Percentiles rank a stretch among this genome's conserved stretches.
These are phyloP conservation scores for Tricholoma matsutake DNA, from an alignment of 768 basidiomycete genomes.

Conservation along the genomic window DNA sequence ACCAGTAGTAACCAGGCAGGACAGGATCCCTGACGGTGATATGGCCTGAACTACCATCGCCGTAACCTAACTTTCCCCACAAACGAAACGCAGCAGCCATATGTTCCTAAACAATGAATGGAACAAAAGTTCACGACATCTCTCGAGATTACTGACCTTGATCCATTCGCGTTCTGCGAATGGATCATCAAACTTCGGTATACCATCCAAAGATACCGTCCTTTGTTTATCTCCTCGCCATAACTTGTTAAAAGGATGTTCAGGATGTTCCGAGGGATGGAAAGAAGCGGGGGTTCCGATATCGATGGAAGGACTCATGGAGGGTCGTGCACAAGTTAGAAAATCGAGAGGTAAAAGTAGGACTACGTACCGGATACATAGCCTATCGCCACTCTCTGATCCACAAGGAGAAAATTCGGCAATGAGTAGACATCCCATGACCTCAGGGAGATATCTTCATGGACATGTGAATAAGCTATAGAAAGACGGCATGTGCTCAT, in stretches of 20 bases:
- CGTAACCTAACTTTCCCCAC: conserved; percentile 41
- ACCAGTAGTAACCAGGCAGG: conserved; percentile 26
- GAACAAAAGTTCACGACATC: too few relatives aligned
- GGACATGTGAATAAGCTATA: too few relatives aligned
- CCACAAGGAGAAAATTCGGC: too few relatives aligned
- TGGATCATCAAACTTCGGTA: conserved; percentile 21
- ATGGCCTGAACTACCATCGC: conserved; percentile 48
- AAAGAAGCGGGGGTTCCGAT: not conserved
- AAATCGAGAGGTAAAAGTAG: not conserved
- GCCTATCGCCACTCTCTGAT: too few relatives aligned
- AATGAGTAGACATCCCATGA: too few relatives aligned
- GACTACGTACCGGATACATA: not conserved
- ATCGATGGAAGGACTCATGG: conserved; percentile 14
- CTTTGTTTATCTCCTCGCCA: conserved; percentile 22
- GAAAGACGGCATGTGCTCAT: too few relatives aligned
- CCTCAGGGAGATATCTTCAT: too few relatives aligned
- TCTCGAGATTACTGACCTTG: conserved; percentile 12
- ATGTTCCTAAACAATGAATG: conserved; percentile 14
- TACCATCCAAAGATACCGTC: conserved; percentile 16
- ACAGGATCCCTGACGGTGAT: conserved; percentile 44
- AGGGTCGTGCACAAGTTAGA: not conserved
- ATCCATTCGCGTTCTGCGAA: conserved; percentile 27
- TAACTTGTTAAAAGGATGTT: conserved; percentile 9
- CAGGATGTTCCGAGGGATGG: not conserved
- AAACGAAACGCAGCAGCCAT: conserved; percentile 26